phyloP scores from a whole-genome alignment of 371 early-diverging fungal species.

The Funneliformis caledonium region DNA sequence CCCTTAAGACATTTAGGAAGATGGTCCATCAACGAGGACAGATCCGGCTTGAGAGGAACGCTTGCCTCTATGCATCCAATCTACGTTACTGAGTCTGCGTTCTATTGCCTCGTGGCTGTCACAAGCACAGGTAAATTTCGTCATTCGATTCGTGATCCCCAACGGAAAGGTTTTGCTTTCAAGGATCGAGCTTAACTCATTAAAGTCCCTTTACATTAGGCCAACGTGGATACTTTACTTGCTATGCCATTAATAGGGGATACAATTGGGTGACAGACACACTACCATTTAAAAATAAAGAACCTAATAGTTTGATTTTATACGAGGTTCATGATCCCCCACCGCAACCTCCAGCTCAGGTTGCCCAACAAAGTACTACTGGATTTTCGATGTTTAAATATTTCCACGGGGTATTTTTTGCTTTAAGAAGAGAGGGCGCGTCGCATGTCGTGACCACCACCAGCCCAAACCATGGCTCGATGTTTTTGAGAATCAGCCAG shows the following conservation, averaged over 20 bases:
- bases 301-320: conserved; percentile 31
- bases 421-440: conserved; percentile 7
- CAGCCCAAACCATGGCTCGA: conserved; percentile 31
- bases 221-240: conserved; percentile 40
- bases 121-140: conserved; percentile 26
- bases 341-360: background rate
- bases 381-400: conserved; percentile 1
- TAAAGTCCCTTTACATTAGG: conserved; percentile 4
- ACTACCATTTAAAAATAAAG: background rate
- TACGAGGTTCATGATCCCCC: conserved; percentile 31
- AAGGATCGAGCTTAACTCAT: background rate
- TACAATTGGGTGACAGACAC: background rate
- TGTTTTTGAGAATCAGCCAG: conserved; percentile 27
- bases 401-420: conserved; percentile 36
- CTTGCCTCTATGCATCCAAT: conserved; percentile 27
- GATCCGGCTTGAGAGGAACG: background rate
- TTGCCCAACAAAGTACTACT: background rate
- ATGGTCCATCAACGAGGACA: conserved; percentile 24
- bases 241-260: conserved; percentile 9
- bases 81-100: conserved; percentile 31
- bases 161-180: background rate
- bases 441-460: conserved; percentile 11
- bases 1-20: background rate
- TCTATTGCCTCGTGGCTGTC: conserved; percentile 27
- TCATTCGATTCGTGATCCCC: background rate